Percentiles rank a stretch among this genome's conserved stretches.
phyloP scores from a whole-genome alignment of 2,329 filamentous ascomycete genomes.

The Lachnellula occidentalis region DNA sequence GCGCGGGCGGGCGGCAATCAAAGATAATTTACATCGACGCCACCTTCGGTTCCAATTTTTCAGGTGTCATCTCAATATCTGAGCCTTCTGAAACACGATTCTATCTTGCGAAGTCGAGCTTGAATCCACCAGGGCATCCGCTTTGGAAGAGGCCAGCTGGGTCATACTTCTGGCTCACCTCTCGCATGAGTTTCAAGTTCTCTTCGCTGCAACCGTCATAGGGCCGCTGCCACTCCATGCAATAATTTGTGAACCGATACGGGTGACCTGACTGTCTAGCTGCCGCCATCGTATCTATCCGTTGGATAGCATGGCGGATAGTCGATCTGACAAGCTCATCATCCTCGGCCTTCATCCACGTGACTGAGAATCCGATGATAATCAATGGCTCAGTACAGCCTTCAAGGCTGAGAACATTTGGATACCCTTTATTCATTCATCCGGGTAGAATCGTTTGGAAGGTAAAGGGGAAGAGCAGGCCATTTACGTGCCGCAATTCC shows the following conservation, averaged over 20 bases:
- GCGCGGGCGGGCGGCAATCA: no score
- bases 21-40: no score
- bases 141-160: conserved; percentile 23
- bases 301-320: background rate
- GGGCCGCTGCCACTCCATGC: conserved; percentile 7
- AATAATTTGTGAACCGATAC: conserved; percentile 6
- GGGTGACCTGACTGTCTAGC: background rate
- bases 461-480: background rate
- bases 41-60: background rate
- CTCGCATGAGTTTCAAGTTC: conserved; percentile 11
- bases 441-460: conserved; percentile 1
- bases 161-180: conserved; percentile 25
- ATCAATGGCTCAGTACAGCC: conserved; percentile 1
- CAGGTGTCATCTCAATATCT: background rate
- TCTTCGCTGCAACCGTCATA: conserved; percentile 6
- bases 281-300: conserved; percentile 2
- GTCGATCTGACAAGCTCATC: conserved; percentile 1
- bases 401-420: conserved; percentile 1
- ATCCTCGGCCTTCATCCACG: conserved; percentile 1
- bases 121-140: conserved; percentile 22
- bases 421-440: conserved; percentile 1
- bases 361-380: conserved; percentile 1
- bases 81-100: background rate
- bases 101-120: conserved; percentile 5
- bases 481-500: conserved; percentile 1